These are phyloP conservation scores for Rosa persica DNA, from an alignment of 306 rosid species.

Conservation along the genomic window DNA sequence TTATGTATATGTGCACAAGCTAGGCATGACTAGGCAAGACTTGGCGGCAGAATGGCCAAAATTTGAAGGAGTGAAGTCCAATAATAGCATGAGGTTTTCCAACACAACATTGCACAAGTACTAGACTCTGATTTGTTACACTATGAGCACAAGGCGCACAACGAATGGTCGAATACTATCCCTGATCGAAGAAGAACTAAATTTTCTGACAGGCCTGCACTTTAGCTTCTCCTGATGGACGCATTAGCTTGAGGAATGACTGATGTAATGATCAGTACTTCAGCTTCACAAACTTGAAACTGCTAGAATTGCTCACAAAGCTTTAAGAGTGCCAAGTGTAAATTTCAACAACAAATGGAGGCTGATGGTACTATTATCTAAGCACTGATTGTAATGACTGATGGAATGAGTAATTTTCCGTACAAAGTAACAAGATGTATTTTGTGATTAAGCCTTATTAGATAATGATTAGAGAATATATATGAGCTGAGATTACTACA, in stretches of 20 bases:
- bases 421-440: no score
- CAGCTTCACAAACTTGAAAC: constrained; percentile 38
- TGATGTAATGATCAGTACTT: background rate
- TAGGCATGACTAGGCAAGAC: constrained; percentile 13
- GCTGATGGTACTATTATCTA: no score
- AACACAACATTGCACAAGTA: constrained; percentile 28
- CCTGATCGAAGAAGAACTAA: constrained; percentile 21
- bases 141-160: background rate
- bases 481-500: no score
- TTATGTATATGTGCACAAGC: background rate
- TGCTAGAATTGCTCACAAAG: constrained; percentile 15
- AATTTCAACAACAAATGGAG: background rate
- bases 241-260: constrained; percentile 47
- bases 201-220: constrained; percentile 51
- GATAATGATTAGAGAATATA: no score
- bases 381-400: background rate
- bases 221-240: constrained; percentile 33
- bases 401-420: no score
- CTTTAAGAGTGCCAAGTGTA: background rate
- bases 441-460: no score
- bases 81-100: background rate
- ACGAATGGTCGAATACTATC: constrained; percentile 10
- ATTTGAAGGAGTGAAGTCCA: background rate
- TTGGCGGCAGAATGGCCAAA: background rate
- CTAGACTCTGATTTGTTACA: constrained; percentile 42